Conservation (phyloP, 2,329 filamentous ascomycete genomes). For the Colletotrichum eleusines region DNA sequence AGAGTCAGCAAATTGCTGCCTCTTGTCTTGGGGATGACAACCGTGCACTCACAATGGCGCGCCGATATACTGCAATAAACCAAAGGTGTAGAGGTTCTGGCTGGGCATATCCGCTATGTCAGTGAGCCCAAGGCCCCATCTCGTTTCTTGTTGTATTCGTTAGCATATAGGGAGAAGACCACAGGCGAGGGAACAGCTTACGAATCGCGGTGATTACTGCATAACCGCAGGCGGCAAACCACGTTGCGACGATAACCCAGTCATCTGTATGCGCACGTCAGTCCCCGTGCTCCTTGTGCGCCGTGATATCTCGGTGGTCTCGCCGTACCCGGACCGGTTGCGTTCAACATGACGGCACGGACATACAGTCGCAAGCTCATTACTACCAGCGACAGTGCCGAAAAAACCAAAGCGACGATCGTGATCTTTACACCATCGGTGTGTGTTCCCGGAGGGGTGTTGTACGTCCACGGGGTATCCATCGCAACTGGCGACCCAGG, state of each 20-base stretch:
- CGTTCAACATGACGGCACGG: constrained; percentile 51
- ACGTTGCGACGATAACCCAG: constrained; percentile 43
- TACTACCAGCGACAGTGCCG: constrained; percentile 48
- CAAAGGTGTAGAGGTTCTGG: constrained; percentile 54
- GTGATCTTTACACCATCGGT: constrained; percentile 51
- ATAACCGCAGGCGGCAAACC: constrained; percentile 52
- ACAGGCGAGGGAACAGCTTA: constrained; percentile 43
- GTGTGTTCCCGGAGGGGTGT: constrained; percentile 49
- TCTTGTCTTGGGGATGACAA: rapidly evolving
- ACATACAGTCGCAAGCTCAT: constrained; percentile 53
- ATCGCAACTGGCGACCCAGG: constrained; percentile 5
- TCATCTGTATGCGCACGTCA: constrained; percentile 36
- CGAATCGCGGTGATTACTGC: constrained; percentile 52
- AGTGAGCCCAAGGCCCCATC: constrained; percentile 57
- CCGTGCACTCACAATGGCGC: constrained; percentile 53
- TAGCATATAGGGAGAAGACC: neutral
- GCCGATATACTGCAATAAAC: constrained; percentile 56
- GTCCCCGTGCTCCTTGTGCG: neutral
- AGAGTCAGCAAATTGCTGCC: neutral
- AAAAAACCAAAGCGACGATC: constrained; percentile 48
- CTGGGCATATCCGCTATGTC: constrained; percentile 52
- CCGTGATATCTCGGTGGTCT: neutral
- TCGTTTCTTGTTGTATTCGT: constrained; percentile 52
- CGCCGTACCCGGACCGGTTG: constrained; percentile 49
- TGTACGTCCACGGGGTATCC: constrained; percentile 51